A percentile compares a stretch with the other conserved stretches of the same genome.
Evolutionary conservation across 305 asterid genomes (phyloP).

Genomic region (Fraxinus nigra): DNA sequence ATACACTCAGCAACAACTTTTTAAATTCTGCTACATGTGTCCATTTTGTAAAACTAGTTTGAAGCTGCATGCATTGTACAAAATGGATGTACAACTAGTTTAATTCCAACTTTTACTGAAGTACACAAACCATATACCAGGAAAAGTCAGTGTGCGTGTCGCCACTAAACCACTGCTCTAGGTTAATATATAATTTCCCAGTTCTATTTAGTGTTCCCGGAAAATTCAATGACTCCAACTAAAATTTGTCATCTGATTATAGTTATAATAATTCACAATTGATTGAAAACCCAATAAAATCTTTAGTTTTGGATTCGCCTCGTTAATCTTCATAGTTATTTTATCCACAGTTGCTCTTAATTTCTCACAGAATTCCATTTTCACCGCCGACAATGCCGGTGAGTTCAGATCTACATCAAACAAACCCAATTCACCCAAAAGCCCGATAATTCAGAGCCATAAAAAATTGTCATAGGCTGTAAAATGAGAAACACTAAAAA

Average conservation of each 20-base stretch:
- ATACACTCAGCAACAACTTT: background rate
- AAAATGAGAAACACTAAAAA: background rate
- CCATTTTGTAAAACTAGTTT: too few relatives aligned
- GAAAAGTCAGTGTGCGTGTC: background rate
- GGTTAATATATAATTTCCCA: background rate
- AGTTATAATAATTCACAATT: background rate
- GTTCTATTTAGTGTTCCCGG: background rate
- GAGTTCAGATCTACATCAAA: slow-evolving; percentile 37
- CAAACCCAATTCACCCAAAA: slow-evolving; percentile 21
- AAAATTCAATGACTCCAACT: background rate
- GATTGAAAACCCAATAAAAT: background rate
- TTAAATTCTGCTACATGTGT: too few relatives aligned
- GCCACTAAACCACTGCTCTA: background rate
- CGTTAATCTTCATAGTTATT: background rate
- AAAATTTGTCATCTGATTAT: background rate
- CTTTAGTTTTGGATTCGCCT: background rate
- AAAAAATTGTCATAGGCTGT: slow-evolving; percentile 11
- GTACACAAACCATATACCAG: background rate
- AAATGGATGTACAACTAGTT: too few relatives aligned
- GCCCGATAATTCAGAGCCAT: background rate
- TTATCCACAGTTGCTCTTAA: slow-evolving; percentile 12
- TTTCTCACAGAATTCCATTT: slow-evolving; percentile 13
- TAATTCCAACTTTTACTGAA: background rate
- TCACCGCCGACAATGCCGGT: slow-evolving; percentile 20
- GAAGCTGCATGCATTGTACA: too few relatives aligned